These are phyloP conservation scores for Cladobotryum protrusum DNA, from an alignment of 2,329 filamentous ascomycete species.

Conservation along the genomic window DNA sequence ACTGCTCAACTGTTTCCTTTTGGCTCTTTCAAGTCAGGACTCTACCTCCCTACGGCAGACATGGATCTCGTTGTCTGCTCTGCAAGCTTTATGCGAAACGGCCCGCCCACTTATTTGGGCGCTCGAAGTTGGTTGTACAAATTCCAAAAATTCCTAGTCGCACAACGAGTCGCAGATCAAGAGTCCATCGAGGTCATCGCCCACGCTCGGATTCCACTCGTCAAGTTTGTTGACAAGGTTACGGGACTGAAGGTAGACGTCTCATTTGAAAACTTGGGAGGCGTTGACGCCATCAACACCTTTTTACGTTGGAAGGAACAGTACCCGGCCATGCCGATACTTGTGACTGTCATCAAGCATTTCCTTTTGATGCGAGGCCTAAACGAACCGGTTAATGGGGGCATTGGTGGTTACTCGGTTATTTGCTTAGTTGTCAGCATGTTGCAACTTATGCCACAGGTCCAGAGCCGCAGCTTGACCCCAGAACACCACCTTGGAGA, in stretches of 20 bases:
- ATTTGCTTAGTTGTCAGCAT: constrained; percentile 91
- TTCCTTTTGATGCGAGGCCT: constrained; percentile 82
- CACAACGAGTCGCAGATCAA: constrained; percentile 49
- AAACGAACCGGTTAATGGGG: constrained; percentile 87
- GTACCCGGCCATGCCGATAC: constrained; percentile 77
- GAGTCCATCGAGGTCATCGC: constrained; percentile 61
- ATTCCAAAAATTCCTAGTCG: constrained; percentile 55
- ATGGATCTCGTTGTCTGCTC: constrained; percentile 87
- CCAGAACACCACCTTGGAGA: constrained; percentile 67
- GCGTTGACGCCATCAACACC: constrained; percentile 71
- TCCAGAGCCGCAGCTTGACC: constrained; percentile 54
- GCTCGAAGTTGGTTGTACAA: constrained; percentile 53
- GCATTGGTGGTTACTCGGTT: constrained; percentile 87
- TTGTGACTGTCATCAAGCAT: constrained; percentile 88
- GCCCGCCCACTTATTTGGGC: constrained; percentile 39
- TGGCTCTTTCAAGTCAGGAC: constrained; percentile 86
- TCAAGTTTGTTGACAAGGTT: constrained; percentile 77
- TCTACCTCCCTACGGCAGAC: constrained; percentile 68
- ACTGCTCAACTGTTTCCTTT: constrained; percentile 67
- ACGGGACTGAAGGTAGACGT: constrained; percentile 85
- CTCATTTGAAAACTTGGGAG: constrained; percentile 87
- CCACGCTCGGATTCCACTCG: constrained; percentile 77
- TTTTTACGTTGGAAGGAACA: constrained; percentile 72
- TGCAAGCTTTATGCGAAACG: constrained; percentile 48
- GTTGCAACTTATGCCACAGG: constrained; percentile 70